Base-by-base conservation (phyloP, 768 basidiomycete genomes). In the Butyriboletus loyo region DNA sequence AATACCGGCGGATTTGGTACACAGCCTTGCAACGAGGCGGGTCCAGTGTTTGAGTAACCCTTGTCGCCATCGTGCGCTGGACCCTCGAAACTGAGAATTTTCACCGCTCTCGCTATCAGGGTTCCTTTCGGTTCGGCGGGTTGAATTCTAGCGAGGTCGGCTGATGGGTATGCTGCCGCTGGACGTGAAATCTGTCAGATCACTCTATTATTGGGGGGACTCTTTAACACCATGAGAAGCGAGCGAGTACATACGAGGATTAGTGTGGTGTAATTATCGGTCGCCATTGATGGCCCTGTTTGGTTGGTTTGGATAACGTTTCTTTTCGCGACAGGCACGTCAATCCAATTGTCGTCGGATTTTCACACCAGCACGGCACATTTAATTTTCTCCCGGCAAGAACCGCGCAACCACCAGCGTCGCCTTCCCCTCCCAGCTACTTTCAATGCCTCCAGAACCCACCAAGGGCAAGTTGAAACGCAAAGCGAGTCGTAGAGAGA, bases 381-480 rank as follows among this genome's bases (percentile, higher is more conserved):
- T 64, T 64, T 53, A 53, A 48, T 55, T 46, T 62, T 59, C 57
- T 67, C 59, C 56, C 60, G 62, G 55, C 50, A 49, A 40, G 49
- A 49, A 57, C 49, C 55, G 61, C 53, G 46, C 55, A 35, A 27
- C 43, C 46, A 47, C 15, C 44, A 27, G 42, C n/a, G 39, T 42
- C 15, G 22, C 46, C 50, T 19, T 57, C 54, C 46, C 46, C 35
- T 48, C 50, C 49, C 50, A 53, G 39, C 54, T 22, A 21, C 51
- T 15, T 41, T 51, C 46, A 34, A 85, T 85, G 84, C 82, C 84
- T 34, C 76, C 75, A 47, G 84, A 85, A 64, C 75, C 74, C 1
- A 72, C 76, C 19, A 81, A 80, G 62, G 59, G 71, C 28, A 82
- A 75, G 62, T 61, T 79, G 38, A 82, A 78, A 53, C 77, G 82